A percentile compares a stretch with the other conserved stretches of the same genome.
Conservation (phyloP, 1,284 basidiomycete species). For the Boletus hoseneyae region DNA sequence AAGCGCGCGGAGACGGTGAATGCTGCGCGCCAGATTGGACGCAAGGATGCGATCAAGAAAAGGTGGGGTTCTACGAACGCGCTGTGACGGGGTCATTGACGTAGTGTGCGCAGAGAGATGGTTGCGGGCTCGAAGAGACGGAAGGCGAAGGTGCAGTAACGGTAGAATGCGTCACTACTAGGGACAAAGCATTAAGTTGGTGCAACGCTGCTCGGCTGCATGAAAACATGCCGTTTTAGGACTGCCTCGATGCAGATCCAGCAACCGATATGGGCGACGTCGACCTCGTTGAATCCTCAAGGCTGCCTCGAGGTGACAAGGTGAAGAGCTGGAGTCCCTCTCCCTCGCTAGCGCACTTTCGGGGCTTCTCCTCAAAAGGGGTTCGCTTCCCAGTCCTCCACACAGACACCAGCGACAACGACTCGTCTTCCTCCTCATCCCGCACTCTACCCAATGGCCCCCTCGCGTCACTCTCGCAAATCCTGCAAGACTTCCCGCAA, state of each 20-base stretch:
- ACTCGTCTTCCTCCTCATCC: too few relatives aligned
- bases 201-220: too few relatives aligned
- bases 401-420: neutral
- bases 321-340: conserved; percentile 29
- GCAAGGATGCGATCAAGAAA: conserved; percentile 70
- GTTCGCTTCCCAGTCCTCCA: conserved; percentile 9
- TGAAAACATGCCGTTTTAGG: too few relatives aligned
- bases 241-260: conserved; percentile 25
- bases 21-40: conserved; percentile 68
- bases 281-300: conserved; percentile 26
- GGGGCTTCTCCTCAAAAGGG: conserved; percentile 37
- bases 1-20: conserved; percentile 78
- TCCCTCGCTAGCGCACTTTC: conserved; percentile 16
- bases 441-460: too few relatives aligned
- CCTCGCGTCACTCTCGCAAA: too few relatives aligned
- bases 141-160: conserved; percentile 28
- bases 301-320: conserved; percentile 38
- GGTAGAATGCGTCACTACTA: too few relatives aligned
- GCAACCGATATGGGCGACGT: conserved; percentile 23
- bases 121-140: conserved; percentile 66
- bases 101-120: conserved; percentile 60
- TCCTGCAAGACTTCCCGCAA: conserved; percentile 39
- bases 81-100: neutral
- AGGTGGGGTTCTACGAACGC: conserved; percentile 40
- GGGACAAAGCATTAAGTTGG: too few relatives aligned